Evolutionary conservation across 2,329 filamentous ascomycete genomes (phyloP), one percentile per base, ranked within the genome.

Genomic region (Penicillium sp.): DNA sequence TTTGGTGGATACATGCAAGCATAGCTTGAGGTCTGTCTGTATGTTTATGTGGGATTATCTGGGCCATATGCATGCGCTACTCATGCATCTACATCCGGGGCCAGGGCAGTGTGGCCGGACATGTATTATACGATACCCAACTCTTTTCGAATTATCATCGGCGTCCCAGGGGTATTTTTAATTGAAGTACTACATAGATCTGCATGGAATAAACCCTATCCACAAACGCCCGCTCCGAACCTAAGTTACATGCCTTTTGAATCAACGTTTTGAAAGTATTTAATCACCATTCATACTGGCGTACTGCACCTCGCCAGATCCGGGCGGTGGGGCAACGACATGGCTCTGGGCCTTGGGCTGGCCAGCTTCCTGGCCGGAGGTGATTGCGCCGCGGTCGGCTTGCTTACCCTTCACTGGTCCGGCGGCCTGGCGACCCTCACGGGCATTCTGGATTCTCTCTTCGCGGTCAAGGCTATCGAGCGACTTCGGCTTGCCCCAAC

Each of bases 401-500:
- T 68, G 70, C 42, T 70, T 72, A 54, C 75, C 75, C 67, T 72
- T 79, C 58, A 73, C 78, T 43, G 58, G 43, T 9, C 71, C 81
- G 58, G 82, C 84, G 1, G 83, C 82, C 14, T 82, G 81, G 44
- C 90, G 79, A 2, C 89, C 93, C 66, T 95, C 91, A 34, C 87
- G 84, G 21, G 92, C 86, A 79, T 96, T 91, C 67, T 89, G 84
- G 62, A 88, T 81, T 42, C 93, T 84, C 71, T 96, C 85, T 51
- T 97, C 92, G 58, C 88, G 88, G 60, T 96, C 90, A 86, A 97
- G 89, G 22, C 86, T 95, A 53, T 96, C 94, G 52, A 99, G 82
- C 1, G 93, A 89, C 77, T 92, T 94, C 14, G 95, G 93, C 70
- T 90, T 88, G 14, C 92, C 93, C 94, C 94, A 99, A 59, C 92